Evolutionary conservation across 164 flowering plant genomes (phyloP).

Genomic region (Sedum album): DNA sequence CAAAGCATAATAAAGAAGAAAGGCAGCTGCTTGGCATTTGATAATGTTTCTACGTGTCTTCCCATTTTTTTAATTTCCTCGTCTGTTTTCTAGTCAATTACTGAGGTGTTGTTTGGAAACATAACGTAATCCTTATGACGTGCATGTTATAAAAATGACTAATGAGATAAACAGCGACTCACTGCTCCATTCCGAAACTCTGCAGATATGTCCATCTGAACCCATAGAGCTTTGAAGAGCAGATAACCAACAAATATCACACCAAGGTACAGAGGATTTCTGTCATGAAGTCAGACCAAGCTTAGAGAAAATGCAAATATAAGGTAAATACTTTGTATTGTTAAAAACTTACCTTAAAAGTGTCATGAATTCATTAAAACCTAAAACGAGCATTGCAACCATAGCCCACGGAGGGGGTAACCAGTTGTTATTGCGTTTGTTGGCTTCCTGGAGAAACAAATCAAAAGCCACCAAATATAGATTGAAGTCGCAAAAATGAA

Average conservation of each 20-base stretch:
- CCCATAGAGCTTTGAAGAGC: conserved; percentile 72
- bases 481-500: no score
- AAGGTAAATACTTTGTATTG: not conserved
- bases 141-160: no score
- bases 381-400: conserved; percentile 57
- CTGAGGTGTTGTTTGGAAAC: no score
- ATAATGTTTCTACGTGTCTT: not conserved
- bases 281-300: conserved; percentile 19
- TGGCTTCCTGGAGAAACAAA: conserved; percentile 80
- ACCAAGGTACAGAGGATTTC: conserved; percentile 74
- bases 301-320: not conserved
- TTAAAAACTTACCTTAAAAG: no score
- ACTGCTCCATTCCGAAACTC: conserved; percentile 86
- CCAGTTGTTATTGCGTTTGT: conserved; percentile 79
- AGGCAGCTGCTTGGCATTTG: no score
- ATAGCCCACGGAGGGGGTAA: conserved; percentile 97
- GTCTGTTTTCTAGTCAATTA: no score
- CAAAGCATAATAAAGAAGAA: no score
- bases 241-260: conserved; percentile 61
- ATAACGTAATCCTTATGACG: no score
- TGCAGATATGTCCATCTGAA: conserved; percentile 63
- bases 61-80: no score
- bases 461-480: no score
- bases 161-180: conserved; percentile 26
- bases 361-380: conserved; percentile 92